phyloP scores from a whole-genome alignment of 1,284 basidiomycete genomes.

The Tilletia setariae region DNA sequence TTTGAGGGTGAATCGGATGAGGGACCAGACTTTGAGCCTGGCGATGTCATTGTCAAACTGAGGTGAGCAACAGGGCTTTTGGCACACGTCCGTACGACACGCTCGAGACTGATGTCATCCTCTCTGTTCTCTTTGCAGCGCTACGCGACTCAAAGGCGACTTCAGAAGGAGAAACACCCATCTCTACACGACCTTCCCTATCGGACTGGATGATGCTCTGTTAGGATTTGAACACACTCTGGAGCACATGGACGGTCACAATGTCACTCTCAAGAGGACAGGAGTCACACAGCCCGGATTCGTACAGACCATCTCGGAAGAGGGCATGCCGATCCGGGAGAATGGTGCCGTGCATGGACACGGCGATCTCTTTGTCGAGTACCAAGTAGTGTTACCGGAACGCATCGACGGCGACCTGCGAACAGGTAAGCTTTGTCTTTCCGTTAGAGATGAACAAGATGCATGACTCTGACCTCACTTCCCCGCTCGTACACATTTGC shows the following conservation, averaged over 20 bases:
- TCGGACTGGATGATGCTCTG: conserved; percentile 49
- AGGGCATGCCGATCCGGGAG: conserved; percentile 49
- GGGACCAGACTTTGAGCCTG: conserved; percentile 42
- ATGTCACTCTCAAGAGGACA: conserved; percentile 33
- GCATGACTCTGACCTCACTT: not conserved
- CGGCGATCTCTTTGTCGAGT: conserved; percentile 50
- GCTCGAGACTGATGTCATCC: no score
- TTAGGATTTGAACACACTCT: conserved; percentile 46
- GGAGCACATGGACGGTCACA: conserved; percentile 47
- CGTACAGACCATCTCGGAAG: conserved; percentile 35
- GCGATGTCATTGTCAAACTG: conserved; percentile 48
- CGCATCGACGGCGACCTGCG: conserved; percentile 10
- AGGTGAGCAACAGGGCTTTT: conserved; percentile 23
- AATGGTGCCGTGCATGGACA: conserved; percentile 24
- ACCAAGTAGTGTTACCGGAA: conserved; percentile 41
- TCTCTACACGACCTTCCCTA: conserved; percentile 43
- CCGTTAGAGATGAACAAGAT: not conserved
- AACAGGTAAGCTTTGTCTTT: not conserved
- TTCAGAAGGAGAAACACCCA: conserved; percentile 43
- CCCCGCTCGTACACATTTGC: not conserved
- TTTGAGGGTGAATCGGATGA: conserved; percentile 50
- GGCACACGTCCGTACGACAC: no score
- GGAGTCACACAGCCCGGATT: conserved; percentile 46
- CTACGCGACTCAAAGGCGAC: conserved; percentile 31
- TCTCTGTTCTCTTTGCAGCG: conserved; percentile 15